phyloP scores from a whole-genome alignment of 2,329 filamentous ascomycete genomes.

The Scorias spongiosa region DNA sequence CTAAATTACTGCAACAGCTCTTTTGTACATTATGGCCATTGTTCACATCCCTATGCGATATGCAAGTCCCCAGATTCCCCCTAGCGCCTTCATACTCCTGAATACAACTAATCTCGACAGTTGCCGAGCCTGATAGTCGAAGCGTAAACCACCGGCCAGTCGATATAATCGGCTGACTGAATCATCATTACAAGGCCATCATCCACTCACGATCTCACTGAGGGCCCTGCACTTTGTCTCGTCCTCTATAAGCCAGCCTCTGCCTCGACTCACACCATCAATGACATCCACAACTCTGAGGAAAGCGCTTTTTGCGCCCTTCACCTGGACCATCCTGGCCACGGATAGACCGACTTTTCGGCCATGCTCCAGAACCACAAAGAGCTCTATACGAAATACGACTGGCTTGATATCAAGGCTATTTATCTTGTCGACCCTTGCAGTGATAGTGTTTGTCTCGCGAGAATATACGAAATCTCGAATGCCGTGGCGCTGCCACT shows the following conservation, averaged over 20 bases:
- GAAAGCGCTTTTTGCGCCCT: conserved; percentile 83
- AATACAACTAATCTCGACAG: too few relatives aligned
- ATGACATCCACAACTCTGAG: conserved; percentile 67
- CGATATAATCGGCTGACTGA: too few relatives aligned
- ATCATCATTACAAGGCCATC: neutral
- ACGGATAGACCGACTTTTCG: conserved; percentile 62
- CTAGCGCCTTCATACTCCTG: too few relatives aligned
- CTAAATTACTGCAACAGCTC: too few relatives aligned
- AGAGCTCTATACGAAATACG: conserved; percentile 74
- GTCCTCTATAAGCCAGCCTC: conserved; percentile 51
- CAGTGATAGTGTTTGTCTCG: conserved; percentile 63
- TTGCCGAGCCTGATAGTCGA: too few relatives aligned
- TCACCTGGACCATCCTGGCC: conserved; percentile 74
- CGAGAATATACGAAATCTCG: conserved; percentile 66
- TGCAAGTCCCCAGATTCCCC: too few relatives aligned
- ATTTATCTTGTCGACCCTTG: conserved; percentile 59
- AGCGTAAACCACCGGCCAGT: too few relatives aligned
- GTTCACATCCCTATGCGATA: too few relatives aligned
- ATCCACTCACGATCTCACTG: conserved; percentile 24
- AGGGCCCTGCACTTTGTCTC: conserved; percentile 28
- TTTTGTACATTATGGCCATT: too few relatives aligned
- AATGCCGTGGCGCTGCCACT: conserved; percentile 67
- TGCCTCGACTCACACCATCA: conserved; percentile 49
- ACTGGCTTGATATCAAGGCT: conserved; percentile 74
- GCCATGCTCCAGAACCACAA: conserved; percentile 77